Evolutionary conservation across 768 basidiomycete species (phyloP), one percentile per base, ranked within the genome.

Genomic region (Boletus eberwhitei): DNA sequence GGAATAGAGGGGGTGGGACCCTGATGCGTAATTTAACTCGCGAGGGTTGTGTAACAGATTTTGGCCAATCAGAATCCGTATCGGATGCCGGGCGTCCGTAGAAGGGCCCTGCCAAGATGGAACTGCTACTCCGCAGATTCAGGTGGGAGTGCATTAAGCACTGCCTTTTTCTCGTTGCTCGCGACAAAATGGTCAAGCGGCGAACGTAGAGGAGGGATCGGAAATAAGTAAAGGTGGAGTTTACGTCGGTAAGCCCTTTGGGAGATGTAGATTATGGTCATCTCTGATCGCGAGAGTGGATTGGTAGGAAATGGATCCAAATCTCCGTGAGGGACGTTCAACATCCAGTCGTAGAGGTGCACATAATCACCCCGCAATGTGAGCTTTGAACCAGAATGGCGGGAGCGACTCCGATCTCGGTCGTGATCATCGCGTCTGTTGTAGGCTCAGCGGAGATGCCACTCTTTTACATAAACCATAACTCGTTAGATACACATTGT

Each of bases 201-300:
- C 22, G 16, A 31, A 13, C 14, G 40, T 17, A 17, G 44, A 59
- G 26, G 24, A 16, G 52, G 11, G 12, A 35, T 41, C 61, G 49
- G 61, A 51, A 54, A 54, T 46, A 37, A 45, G 42, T 16, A 35
- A 38, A 48, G 11, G 17, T 45, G 40, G 21, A 31, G 5, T 61
- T 59, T 60, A 60, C 59, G 59, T 56, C 45, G 48, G 42, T 1
- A 24, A 29, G 14, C 9, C 34, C 44, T 29, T 6, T 24, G 29
- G 43, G 32, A 45, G 38, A 39, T 21, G 36, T 17, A 38, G 16
- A 43, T 52, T 9, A 48, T 26, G 14, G n/a, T 24, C 26, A 12
- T 54, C n/a, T 32, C 32, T 55, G 19, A 29, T 38, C 14, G 24
- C 14, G 17, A 26, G 45, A 48, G 29, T 9, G 35, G 34, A 44